phyloP scores from a whole-genome alignment of 148 eudicot genomes.

The Rhododendron molle region DNA sequence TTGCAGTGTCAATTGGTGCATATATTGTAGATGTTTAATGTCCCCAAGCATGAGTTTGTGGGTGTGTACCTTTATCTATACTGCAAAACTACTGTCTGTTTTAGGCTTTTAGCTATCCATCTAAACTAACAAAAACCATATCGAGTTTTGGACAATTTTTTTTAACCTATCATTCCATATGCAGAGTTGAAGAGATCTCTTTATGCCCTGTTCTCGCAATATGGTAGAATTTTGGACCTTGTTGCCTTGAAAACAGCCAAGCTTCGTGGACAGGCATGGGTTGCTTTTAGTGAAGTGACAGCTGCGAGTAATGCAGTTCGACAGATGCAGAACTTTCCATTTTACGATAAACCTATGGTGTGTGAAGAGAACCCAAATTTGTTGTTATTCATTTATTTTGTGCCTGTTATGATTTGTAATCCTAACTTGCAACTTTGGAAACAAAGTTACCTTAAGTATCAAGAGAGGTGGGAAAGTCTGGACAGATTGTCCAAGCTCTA shows the following conservation, averaged over 20 bases:
- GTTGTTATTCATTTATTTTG: not conserved
- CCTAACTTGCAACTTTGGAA: not conserved
- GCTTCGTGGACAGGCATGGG: constrained; percentile 98
- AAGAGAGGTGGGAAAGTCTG: not conserved
- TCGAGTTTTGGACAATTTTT: not conserved
- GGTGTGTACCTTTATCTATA: not conserved
- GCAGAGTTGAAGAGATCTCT: constrained; percentile 95
- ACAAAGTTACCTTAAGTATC: not conserved
- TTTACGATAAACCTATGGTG: constrained; percentile 93
- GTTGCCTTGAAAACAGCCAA: constrained; percentile 81
- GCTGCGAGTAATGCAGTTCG: constrained; percentile 98
- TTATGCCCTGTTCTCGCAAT: constrained; percentile 92
- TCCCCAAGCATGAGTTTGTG: not conserved
- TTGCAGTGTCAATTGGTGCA: not conserved
- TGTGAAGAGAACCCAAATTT: constrained; percentile 10
- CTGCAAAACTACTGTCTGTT: not conserved
- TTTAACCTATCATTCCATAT: constrained; percentile 9
- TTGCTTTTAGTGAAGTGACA: constrained; percentile 91
- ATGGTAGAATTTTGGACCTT: constrained; percentile 91
- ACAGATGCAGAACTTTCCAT: constrained; percentile 93
- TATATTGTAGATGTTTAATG: not conserved
- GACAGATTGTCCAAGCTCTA: not conserved
- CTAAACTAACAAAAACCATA: not conserved
- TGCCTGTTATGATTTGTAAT: not conserved
- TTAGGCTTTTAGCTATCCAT: not conserved